Conservation (phyloP, 2,329 filamentous ascomycete species). For the Phoma sp. region DNA sequence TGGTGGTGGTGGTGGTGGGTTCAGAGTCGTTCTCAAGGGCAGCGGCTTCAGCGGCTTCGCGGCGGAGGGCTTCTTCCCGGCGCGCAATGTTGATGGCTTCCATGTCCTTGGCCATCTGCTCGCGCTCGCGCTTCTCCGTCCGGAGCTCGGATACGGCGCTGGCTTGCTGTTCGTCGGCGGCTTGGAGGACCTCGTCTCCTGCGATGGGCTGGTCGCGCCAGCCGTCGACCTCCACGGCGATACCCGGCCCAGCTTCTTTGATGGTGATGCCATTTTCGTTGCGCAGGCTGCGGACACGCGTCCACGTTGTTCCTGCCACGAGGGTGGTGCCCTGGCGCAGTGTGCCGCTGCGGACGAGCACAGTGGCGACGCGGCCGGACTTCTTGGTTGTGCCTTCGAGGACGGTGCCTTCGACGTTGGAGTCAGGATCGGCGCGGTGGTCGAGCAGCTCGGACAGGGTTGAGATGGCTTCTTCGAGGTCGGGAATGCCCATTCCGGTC, state of each 20-base stretch:
- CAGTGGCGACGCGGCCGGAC: conserved; percentile 82
- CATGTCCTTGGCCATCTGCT: conserved; percentile 70
- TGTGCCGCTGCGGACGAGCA: conserved; percentile 87
- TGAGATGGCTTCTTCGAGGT: conserved; percentile 88
- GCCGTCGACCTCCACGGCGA: conserved; percentile 90
- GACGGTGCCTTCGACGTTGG: conserved; percentile 88
- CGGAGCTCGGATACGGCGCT: conserved; percentile 80
- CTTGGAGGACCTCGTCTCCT: conserved; percentile 86
- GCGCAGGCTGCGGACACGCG: conserved; percentile 79
- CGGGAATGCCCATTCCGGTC: conserved; percentile 88
- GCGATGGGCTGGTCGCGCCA: conserved; percentile 88
- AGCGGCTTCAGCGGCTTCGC: conserved; percentile 62
- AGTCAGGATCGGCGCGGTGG: conserved; percentile 77
- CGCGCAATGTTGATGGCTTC: conserved; percentile 76
- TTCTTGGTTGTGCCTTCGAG: conserved; percentile 89
- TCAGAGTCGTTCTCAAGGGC: conserved; percentile 31
- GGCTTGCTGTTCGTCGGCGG: conserved; percentile 76
- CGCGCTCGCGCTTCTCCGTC: conserved; percentile 71
- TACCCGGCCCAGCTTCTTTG: conserved; percentile 79
- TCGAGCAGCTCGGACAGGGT: conserved; percentile 89
- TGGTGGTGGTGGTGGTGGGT: conserved; percentile 51
- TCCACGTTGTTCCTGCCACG: conserved; percentile 87
- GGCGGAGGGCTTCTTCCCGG: conserved; percentile 63
- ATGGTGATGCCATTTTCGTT: conserved; percentile 83
- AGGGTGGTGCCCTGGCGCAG: conserved; percentile 80